These are phyloP conservation scores for Racocetra persica DNA, from an alignment of 371 early-diverging fungal species.

Conservation along the genomic window DNA sequence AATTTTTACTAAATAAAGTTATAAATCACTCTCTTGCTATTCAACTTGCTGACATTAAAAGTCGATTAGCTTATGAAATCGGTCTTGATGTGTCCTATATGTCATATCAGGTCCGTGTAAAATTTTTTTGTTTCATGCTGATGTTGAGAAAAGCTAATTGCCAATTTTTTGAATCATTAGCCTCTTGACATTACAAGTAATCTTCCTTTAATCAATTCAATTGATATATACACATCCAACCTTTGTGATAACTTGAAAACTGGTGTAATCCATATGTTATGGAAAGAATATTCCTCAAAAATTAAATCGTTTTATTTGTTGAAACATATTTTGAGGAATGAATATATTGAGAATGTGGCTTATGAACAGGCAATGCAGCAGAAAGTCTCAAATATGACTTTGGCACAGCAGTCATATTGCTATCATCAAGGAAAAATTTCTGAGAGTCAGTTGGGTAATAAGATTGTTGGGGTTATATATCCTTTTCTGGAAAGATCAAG, in stretches of 20 bases:
- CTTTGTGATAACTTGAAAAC: neutral
- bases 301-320: constrained; percentile 50
- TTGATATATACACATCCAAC: neutral
- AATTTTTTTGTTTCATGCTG: constrained; percentile 41
- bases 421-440: constrained; percentile 55
- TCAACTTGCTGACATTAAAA: constrained; percentile 12
- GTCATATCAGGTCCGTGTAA: neutral
- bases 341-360: constrained; percentile 50
- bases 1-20: constrained; percentile 17
- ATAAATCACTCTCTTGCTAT: neutral
- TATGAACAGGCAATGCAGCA: constrained; percentile 48
- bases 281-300: constrained; percentile 40
- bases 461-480: constrained; percentile 54
- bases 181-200: constrained; percentile 47
- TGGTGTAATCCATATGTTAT: constrained; percentile 38
- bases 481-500: constrained; percentile 55
- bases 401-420: constrained; percentile 63
- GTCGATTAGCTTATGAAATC: constrained; percentile 44
- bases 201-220: constrained; percentile 9
- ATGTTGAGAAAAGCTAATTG: neutral
- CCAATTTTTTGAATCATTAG: constrained; percentile 21
- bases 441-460: constrained; percentile 59
- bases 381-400: constrained; percentile 57
- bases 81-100: neutral
- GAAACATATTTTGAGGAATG: constrained; percentile 51